Evolutionary conservation across 495 filamentous ascomycete species (phyloP).

Genomic region (Choiromyces venosus): DNA sequence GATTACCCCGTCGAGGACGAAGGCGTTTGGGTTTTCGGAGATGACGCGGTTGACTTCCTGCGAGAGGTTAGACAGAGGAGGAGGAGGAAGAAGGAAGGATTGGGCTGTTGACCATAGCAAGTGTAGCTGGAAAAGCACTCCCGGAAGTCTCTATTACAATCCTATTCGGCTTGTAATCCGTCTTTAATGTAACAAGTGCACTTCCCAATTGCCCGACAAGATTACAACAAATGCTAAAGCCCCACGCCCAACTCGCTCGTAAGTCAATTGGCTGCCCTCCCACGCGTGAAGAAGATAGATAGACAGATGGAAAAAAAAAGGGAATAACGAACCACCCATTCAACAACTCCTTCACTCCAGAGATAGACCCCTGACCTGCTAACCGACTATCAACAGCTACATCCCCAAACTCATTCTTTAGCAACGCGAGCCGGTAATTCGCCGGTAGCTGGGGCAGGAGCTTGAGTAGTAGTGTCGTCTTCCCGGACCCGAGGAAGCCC

Average conservation of each 20-base stretch:
- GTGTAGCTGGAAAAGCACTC: conserved; percentile 77
- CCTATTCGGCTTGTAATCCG: conserved; percentile 60
- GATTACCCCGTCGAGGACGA: conserved; percentile 81
- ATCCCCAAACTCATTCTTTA: conserved; percentile 98
- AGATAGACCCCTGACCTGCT: conserved; percentile 69
- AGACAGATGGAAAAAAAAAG: not conserved
- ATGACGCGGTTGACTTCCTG: conserved; percentile 67
- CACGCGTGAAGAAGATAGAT: no score
- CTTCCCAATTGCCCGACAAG: conserved; percentile 82
- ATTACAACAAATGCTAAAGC: conserved; percentile 78
- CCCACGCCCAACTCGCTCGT: not conserved
- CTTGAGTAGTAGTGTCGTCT: conserved; percentile 73
- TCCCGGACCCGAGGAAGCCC: conserved; percentile 89
- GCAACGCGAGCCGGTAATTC: conserved; percentile 77
- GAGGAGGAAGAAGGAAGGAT: no score
- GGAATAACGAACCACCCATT: conserved; percentile 62
- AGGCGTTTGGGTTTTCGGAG: conserved; percentile 56
- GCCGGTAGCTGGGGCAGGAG: conserved; percentile 50
- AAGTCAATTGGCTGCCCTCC: conserved; percentile 5
- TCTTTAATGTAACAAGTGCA: conserved; percentile 66
- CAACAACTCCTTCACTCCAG: conserved; percentile 84
- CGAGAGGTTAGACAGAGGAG: conserved; percentile 21
- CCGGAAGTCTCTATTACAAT: conserved; percentile 93
- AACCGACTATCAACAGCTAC: conserved; percentile 87
- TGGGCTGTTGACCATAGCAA: no score